Percentiles rank a stretch among this genome's conserved stretches.
These are phyloP conservation scores for Alternaria ethzedia DNA, from an alignment of 2,329 filamentous ascomycete species.

Conservation along the genomic window DNA sequence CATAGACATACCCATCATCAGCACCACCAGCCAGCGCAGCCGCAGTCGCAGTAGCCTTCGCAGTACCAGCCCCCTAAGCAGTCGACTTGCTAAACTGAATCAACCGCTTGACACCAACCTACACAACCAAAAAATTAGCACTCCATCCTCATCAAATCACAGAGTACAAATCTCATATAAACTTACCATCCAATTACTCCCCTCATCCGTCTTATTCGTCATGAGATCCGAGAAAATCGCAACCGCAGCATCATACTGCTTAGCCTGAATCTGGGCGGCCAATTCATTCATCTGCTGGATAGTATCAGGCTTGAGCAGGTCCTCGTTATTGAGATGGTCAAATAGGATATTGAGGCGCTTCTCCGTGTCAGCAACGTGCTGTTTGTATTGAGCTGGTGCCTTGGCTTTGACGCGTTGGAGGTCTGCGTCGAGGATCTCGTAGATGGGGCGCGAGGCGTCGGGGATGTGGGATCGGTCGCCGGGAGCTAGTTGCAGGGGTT, in stretches of 20 bases:
- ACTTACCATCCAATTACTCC: constrained; percentile 59
- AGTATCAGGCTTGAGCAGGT: constrained; percentile 82
- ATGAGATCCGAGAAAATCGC: constrained; percentile 55
- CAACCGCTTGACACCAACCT: constrained; percentile 48
- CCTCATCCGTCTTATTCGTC: constrained; percentile 57
- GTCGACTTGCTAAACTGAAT: constrained; percentile 49
- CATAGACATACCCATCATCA: background rate
- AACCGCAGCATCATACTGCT: constrained; percentile 55
- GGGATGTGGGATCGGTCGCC: constrained; percentile 94
- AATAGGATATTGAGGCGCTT: constrained; percentile 93
- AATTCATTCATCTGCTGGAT: constrained; percentile 70
- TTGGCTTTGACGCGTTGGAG: constrained; percentile 87
- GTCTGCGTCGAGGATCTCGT: constrained; percentile 79
- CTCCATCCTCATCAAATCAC: constrained; percentile 8
- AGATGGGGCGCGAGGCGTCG: constrained; percentile 74
- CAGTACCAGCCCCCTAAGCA: background rate
- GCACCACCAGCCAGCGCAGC: background rate
- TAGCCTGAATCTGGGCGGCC: constrained; percentile 46
- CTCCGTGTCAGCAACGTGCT: constrained; percentile 91
- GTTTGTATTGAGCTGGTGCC: constrained; percentile 84
- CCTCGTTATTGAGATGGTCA: constrained; percentile 95
- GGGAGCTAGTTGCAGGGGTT: constrained; percentile 53
- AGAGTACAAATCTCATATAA: background rate
- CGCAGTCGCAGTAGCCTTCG: background rate
- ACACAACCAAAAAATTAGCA: too few relatives aligned